Conservation (phyloP, 2,329 filamentous ascomycete species). For the Ceratocystis alfenasii region DNA sequence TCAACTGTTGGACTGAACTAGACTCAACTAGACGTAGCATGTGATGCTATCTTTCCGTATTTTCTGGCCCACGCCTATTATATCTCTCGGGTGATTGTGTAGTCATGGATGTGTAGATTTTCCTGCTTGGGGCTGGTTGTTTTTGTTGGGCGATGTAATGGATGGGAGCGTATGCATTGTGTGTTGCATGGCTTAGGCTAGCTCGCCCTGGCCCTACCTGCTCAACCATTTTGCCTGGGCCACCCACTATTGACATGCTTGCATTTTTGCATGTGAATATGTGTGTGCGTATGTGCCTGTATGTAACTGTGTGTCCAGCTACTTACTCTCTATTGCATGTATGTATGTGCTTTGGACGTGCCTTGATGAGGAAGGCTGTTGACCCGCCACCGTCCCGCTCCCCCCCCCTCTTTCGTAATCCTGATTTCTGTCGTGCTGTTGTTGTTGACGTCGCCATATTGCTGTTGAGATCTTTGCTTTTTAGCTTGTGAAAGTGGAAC, state of each 20-base stretch:
- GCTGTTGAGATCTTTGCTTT: background rate
- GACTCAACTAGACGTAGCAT: no score
- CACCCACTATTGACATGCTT: background rate
- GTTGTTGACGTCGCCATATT: background rate
- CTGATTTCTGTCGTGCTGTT: conserved; percentile 5
- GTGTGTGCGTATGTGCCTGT: background rate
- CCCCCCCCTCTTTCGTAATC: background rate
- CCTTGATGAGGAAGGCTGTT: background rate
- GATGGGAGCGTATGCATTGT: background rate
- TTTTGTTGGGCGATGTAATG: background rate
- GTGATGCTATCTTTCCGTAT: background rate
- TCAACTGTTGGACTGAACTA: background rate
- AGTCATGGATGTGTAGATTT: background rate
- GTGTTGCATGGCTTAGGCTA: conserved; percentile 3
- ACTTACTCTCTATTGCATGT: background rate
- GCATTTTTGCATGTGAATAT: conserved; percentile 14
- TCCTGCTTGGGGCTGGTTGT: background rate
- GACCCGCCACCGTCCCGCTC: background rate
- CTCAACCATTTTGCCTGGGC: background rate
- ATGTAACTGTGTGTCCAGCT: no score
- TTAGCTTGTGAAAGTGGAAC: conserved; percentile 10
- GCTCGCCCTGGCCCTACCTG: background rate
- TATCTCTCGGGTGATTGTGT: background rate
- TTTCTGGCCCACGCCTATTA: background rate
- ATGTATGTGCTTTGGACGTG: background rate